Evolutionary conservation across 352 stramenopile species (phyloP).

Genomic region (Phytopythium litorale): DNA sequence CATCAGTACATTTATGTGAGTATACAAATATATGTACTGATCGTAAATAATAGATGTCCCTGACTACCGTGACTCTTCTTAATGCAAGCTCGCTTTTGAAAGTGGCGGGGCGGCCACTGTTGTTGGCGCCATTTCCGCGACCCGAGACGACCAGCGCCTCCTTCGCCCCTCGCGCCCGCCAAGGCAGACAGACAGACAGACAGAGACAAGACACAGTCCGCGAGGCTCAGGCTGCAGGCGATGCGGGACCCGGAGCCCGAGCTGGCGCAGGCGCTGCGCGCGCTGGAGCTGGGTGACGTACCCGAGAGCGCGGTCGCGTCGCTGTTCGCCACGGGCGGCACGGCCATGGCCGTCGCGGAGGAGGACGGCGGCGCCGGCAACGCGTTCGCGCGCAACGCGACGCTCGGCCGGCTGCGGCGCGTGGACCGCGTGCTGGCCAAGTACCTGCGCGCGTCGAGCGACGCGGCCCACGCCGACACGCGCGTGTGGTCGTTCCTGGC

Average conservation of each 20-base stretch:
- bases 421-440: slow-evolving; percentile 53
- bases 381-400: slow-evolving; percentile 30
- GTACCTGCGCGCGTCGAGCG: slow-evolving; percentile 25
- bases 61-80: no score
- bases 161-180: no score
- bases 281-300: slow-evolving; percentile 54
- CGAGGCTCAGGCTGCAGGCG: no score
- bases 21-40: no score
- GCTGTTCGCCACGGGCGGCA: slow-evolving; percentile 72
- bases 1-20: no score
- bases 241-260: slow-evolving; percentile 44
- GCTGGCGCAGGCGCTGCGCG: slow-evolving; percentile 51
- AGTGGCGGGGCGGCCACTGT: no score
- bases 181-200: background rate
- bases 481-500: slow-evolving; percentile 61
- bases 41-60: no score
- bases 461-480: slow-evolving; percentile 8
- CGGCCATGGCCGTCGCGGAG: slow-evolving; percentile 27
- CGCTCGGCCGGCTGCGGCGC: slow-evolving; percentile 36
- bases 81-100: no score
- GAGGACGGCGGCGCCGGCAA: slow-evolving; percentile 17
- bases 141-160: no score
- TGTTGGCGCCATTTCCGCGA: no score
- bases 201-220: background rate
- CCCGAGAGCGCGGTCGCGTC: slow-evolving; percentile 40